Evolutionary conservation across 1,139 yeast genomes (phyloP), one percentile per base, ranked within the genome.

Genomic region (Taphrina betulina): DNA sequence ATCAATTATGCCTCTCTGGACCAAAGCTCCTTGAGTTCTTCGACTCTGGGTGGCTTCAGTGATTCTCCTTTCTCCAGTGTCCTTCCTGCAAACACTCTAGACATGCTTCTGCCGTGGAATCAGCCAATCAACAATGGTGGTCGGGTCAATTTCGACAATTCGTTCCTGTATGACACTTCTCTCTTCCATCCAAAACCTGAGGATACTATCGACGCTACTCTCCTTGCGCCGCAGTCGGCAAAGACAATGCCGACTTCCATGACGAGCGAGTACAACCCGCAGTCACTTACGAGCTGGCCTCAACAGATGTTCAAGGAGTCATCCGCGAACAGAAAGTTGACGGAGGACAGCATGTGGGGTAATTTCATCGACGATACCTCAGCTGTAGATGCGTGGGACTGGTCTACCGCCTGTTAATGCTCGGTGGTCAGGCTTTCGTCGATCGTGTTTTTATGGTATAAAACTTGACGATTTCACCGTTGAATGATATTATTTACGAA

Each of bases 271-370:
- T 43, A 43, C 14, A 37, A 24, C 12, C 48, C 48, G 17, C 48
- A 43, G 29, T 19, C 37, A 4, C 17, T 43, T 12, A 20, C 38
- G 4, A 19, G 20, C 28, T 43, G 48, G 48, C 45, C 24, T 4
- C 16, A 43, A 14, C n/a, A 19, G 23, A 31, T n/a, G 10, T 7
- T 16, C 26, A 43, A 43, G 48, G 48, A 43, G 7, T 23, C 48
- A 3, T 43, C 48, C 14, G 48, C 48, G 19, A 43, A 29, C 31
- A 36, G 48, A 17, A 43, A 43, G 48, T 14, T 43, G 16, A 33
- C 22, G 2, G 48, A 43, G 38, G 48, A 43, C 28, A 43, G 31
- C 29, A 43, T 43, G 48, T 43, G 48, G 48, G 48, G 48, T n/a
- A 43, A 24, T 3, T 43, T 43, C 38, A 43, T 43, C 26, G 26